These are phyloP conservation scores for Suhomyces prunicola DNA, from an alignment of 805 yeast genomes.

Conservation along the genomic window DNA sequence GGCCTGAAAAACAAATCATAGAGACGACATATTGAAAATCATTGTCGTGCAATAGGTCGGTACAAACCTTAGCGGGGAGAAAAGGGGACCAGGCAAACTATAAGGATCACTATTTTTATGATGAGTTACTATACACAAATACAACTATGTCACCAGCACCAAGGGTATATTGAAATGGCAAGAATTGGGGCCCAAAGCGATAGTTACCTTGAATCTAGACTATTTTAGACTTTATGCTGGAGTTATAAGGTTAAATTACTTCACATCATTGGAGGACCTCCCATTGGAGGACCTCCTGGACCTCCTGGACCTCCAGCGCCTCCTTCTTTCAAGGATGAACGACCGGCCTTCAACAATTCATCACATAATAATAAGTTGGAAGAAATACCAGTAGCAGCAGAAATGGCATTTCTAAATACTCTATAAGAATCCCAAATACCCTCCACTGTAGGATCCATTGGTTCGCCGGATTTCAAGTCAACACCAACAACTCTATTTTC, in stretches of 20 bases:
- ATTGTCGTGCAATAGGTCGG: too few relatives aligned
- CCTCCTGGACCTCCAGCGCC: constrained; percentile 13
- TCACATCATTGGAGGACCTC: constrained; percentile 14
- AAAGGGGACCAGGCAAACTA: neutral
- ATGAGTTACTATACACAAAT: neutral
- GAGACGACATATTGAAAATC: neutral
- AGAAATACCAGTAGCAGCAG: constrained; percentile 92
- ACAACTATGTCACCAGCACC: neutral
- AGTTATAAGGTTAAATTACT: neutral
- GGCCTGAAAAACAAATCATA: neutral
- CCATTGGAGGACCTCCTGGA: constrained; percentile 18
- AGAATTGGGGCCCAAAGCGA: neutral
- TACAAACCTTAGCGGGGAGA: neutral
- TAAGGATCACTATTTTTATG: neutral
- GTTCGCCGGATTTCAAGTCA: constrained; percentile 87
- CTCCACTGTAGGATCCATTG: constrained; percentile 89
- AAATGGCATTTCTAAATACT: constrained; percentile 87
- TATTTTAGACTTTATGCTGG: neutral
- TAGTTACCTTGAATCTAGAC: neutral
- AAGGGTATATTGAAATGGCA: neutral
- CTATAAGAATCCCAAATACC: constrained; percentile 97
- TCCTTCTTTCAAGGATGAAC: constrained; percentile 76
- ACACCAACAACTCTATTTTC: constrained; percentile 87
- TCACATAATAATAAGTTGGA: constrained; percentile 90
- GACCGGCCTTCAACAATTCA: constrained; percentile 94